Evolutionary conservation across 1,284 basidiomycete genomes (phyloP).

Genomic region (Ustilago cynodontis): DNA sequence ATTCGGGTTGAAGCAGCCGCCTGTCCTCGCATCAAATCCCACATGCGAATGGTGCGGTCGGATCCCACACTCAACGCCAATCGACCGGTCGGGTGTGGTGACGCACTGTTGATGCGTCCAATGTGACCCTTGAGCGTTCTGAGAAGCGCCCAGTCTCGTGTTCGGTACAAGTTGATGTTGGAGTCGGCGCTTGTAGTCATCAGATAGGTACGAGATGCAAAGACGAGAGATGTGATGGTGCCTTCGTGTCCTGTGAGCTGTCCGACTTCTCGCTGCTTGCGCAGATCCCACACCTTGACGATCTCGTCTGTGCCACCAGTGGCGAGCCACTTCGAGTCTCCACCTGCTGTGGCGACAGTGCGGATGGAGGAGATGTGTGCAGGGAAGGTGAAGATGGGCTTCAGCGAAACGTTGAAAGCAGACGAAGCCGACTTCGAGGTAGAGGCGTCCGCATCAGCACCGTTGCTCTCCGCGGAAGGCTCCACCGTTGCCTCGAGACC

Average conservation of each 20-base stretch:
- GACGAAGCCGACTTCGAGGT: conserved; percentile 20
- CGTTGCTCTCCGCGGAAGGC: conserved; percentile 60
- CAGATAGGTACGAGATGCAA: conserved; percentile 88
- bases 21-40: conserved; percentile 96
- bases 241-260: conserved; percentile 92
- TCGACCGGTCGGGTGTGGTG: conserved; percentile 91
- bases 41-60: conserved; percentile 91
- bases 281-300: conserved; percentile 96
- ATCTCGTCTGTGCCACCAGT: conserved; percentile 95
- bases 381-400: conserved; percentile 93
- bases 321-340: conserved; percentile 85
- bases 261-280: conserved; percentile 89
- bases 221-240: conserved; percentile 88
- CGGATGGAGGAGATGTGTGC: conserved; percentile 94
- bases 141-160: conserved; percentile 91
- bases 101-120: conserved; percentile 87
- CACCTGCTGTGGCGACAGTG: conserved; percentile 77
- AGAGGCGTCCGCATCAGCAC: conserved; percentile 23
- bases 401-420: conserved; percentile 67
- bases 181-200: conserved; percentile 85
- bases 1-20: conserved; percentile 85
- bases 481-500: conserved; percentile 81
- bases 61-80: conserved; percentile 90
- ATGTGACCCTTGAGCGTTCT: conserved; percentile 91
- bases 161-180: conserved; percentile 86